These are phyloP conservation scores for Paradendryphiella salina DNA, from an alignment of 2,329 filamentous ascomycete species.

Conservation along the genomic window DNA sequence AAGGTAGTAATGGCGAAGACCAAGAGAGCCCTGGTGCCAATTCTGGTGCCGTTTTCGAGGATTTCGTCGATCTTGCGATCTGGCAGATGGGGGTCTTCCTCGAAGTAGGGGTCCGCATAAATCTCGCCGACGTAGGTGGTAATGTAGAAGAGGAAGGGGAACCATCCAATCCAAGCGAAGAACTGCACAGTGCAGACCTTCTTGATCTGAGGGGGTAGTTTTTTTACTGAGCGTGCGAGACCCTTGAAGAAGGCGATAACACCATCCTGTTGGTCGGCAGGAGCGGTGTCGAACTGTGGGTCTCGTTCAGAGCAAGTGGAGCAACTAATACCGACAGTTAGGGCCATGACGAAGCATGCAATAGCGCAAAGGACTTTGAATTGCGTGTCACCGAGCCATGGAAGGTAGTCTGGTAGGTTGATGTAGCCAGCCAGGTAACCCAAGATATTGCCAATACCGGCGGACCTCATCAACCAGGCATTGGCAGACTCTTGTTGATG, in stretches of 20 bases:
- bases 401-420: constrained; percentile 72
- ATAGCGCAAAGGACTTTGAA: constrained; percentile 92
- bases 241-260: constrained; percentile 77
- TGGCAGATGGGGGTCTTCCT: constrained; percentile 75
- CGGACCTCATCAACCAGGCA: constrained; percentile 87
- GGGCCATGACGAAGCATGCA: constrained; percentile 71
- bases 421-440: constrained; percentile 87
- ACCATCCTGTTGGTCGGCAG: constrained; percentile 58
- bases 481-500: constrained; percentile 95
- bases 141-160: constrained; percentile 92
- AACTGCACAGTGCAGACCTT: constrained; percentile 68
- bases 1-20: constrained; percentile 87
- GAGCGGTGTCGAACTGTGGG: constrained; percentile 70
- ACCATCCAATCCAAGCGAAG: constrained; percentile 93
- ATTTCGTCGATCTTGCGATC: constrained; percentile 74
- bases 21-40: constrained; percentile 86
- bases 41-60: constrained; percentile 82
- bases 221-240: constrained; percentile 74
- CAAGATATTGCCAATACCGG: constrained; percentile 85
- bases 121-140: constrained; percentile 93
- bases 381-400: constrained; percentile 83
- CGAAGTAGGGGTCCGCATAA: constrained; percentile 81
- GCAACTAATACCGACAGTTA: constrained; percentile 73
- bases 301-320: constrained; percentile 75
- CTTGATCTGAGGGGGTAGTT: constrained; percentile 78